phyloP scores from a whole-genome alignment of 305 asterid genomes.

The Ilex paraguariensis region DNA sequence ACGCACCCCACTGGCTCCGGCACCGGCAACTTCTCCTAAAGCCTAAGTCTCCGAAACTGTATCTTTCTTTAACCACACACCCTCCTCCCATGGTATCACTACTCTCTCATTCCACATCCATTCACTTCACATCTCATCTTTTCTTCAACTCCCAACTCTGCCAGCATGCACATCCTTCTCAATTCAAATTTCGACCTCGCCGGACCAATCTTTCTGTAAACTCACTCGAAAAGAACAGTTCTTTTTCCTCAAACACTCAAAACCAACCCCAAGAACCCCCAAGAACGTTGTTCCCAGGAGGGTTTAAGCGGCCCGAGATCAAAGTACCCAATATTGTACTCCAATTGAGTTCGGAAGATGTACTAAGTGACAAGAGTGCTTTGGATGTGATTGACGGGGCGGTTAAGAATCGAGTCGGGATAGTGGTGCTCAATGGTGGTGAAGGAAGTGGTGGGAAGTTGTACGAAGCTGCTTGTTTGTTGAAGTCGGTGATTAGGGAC shows the following conservation, averaged over 20 bases:
- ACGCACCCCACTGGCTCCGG: too few relatives aligned
- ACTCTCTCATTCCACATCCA: conserved; percentile 1
- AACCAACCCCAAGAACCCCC: conserved; percentile 42
- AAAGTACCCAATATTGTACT: conserved; percentile 70
- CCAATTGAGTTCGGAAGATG: conserved; percentile 51
- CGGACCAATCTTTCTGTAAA: conserved; percentile 11
- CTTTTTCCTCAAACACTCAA: conserved; percentile 21
- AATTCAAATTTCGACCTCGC: conserved; percentile 2
- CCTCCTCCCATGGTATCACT: conserved; percentile 1
- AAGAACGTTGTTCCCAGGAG: conserved; percentile 86
- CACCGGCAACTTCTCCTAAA: too few relatives aligned
- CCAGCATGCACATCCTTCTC: not conserved
- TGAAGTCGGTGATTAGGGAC: conserved; percentile 71
- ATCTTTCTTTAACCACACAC: not conserved
- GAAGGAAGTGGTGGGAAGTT: conserved; percentile 58
- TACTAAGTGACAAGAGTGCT: conserved; percentile 31
- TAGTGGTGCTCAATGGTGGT: conserved; percentile 66
- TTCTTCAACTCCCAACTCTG: not conserved
- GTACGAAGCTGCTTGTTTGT: conserved; percentile 86
- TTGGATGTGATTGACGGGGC: conserved; percentile 57
- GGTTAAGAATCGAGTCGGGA: conserved; percentile 65
- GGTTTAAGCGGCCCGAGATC: conserved; percentile 94
- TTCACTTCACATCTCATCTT: not conserved
- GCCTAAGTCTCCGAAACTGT: too few relatives aligned
- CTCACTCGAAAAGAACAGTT: conserved; percentile 5